These are phyloP conservation scores for Xylaria curta DNA, from an alignment of 495 filamentous ascomycete genomes.

Conservation along the genomic window DNA sequence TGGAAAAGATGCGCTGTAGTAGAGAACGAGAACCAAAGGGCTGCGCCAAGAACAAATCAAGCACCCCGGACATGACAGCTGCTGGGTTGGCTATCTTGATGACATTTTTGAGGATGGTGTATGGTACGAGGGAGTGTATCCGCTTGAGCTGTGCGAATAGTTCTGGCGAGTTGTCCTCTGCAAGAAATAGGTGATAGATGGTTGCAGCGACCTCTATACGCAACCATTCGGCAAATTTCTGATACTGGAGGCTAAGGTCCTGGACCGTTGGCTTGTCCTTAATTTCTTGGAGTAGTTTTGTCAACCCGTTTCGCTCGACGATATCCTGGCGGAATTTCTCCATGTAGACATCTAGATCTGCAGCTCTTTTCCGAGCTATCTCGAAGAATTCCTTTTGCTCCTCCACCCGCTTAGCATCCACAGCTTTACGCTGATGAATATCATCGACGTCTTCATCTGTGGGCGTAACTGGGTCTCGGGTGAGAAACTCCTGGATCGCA, in stretches of 20 bases:
- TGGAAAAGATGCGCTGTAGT: slow-evolving; percentile 88
- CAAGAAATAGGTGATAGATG: slow-evolving; percentile 95
- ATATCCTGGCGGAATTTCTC: slow-evolving; percentile 76
- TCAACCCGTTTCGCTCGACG: slow-evolving; percentile 76
- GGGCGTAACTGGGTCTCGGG: slow-evolving; percentile 66
- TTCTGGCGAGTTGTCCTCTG: slow-evolving; percentile 96
- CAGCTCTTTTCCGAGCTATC: slow-evolving; percentile 86
- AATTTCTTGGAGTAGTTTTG: slow-evolving; percentile 92
- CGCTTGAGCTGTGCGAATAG: slow-evolving; percentile 91
- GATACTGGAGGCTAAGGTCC: slow-evolving; percentile 91
- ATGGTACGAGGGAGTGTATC: slow-evolving; percentile 93
- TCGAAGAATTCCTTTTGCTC: slow-evolving; percentile 96
- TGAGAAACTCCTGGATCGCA: slow-evolving; percentile 83
- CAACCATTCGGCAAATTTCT: slow-evolving; percentile 98
- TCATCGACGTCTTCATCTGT: slow-evolving; percentile 86
- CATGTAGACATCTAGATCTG: slow-evolving; percentile 97
- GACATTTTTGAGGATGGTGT: slow-evolving; percentile 91
- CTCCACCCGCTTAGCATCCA: slow-evolving; percentile 86
- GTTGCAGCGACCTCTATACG: slow-evolving; percentile 97
- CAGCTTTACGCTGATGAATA: slow-evolving; percentile 75
- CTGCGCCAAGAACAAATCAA: slow-evolving; percentile 94
- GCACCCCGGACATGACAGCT: slow-evolving; percentile 88
- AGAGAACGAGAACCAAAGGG: slow-evolving; percentile 89
- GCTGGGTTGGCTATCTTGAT: slow-evolving; percentile 96
- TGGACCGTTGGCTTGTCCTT: slow-evolving; percentile 82